phyloP scores from a whole-genome alignment of 2,329 filamentous ascomycete species.

The Xylariaceae sp. region DNA sequence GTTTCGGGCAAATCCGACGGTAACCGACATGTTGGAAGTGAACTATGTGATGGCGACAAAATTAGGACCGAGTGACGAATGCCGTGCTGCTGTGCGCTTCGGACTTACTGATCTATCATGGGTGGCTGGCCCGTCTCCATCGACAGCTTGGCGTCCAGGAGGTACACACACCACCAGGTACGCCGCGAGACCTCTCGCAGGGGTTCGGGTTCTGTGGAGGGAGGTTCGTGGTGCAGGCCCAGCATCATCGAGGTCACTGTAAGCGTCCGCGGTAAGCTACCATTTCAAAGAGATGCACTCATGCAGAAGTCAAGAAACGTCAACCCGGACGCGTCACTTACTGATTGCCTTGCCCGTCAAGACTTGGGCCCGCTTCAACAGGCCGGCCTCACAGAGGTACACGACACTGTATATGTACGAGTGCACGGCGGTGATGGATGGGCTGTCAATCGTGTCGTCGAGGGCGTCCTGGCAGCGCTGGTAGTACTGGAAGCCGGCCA shows the following conservation, averaged over 20 bases:
- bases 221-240: constrained; percentile 12
- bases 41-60: not conserved
- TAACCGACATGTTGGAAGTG: constrained; percentile 9
- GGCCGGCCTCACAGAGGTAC: constrained; percentile 15
- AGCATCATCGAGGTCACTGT: constrained; percentile 12
- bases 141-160: constrained; percentile 14
- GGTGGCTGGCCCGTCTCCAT: constrained; percentile 16
- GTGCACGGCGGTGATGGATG: constrained; percentile 13
- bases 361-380: constrained; percentile 12
- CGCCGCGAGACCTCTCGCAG: constrained; percentile 13
- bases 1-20: constrained; percentile 8
- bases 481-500: constrained; percentile 16
- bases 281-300: no score
- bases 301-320: not conserved
- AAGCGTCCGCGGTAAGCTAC: no score
- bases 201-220: constrained; percentile 4
- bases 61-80: no score
- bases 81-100: no score
- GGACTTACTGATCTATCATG: constrained; percentile 9
- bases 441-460: constrained; percentile 10
- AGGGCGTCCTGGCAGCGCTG: constrained; percentile 10
- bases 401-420: constrained; percentile 15
- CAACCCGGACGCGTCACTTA: no score
- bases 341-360: constrained; percentile 11
- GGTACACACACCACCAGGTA: constrained; percentile 18